Evolutionary conservation across 106 monocot genomes (phyloP), one percentile per base, ranked within the genome.

Genomic region (Dioscorea dumetorum): DNA sequence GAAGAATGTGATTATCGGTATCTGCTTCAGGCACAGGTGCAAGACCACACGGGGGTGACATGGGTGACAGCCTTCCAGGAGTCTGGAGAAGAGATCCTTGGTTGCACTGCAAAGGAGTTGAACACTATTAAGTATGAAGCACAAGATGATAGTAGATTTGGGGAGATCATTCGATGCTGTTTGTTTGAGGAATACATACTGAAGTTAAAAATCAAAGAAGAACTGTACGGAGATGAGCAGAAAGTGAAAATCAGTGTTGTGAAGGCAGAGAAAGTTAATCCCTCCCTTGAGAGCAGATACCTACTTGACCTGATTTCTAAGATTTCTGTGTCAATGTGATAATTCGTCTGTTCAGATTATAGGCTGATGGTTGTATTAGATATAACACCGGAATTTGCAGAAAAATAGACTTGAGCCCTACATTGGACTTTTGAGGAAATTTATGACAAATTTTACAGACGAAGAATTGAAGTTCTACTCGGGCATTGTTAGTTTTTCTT

Each of bases 41-140:
- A 99, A 68, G 99, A 99, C 71, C 93, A 93, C 58, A 93, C 80
- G 4, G 93, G 93, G 9, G 31, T 81, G 7, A 83, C 87, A 50
- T 99, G 85, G 87, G 77, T 93, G 49, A 93, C 87, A 1, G 93
- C 90, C 28, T 99, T 99, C 67, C 99, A 99, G 70, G 99, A 93
- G 63, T 74, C 90, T 5, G 99, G 99, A 19, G 87, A 87, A 71
- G 93, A 93, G 61, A 83, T 99, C 12, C 65, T 93, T 10, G 81
- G 90, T 66, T 81, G 82, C 80, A 72, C 90, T 1, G 99, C 99
- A 0, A 83, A 87, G 66, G 90, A 93, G 24, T 63, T 93, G 24
- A 81, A 87, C 64, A 64, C 54, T 50, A 41, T 99, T 60, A 89
- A 90, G 33, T 54, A 79, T 49, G 85, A 81, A 65, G 90, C 41